Evolutionary conservation across 2,329 filamentous ascomycete genomes (phyloP), one percentile per base, ranked within the genome.

Genomic region (Parafenestella ontariensis): DNA sequence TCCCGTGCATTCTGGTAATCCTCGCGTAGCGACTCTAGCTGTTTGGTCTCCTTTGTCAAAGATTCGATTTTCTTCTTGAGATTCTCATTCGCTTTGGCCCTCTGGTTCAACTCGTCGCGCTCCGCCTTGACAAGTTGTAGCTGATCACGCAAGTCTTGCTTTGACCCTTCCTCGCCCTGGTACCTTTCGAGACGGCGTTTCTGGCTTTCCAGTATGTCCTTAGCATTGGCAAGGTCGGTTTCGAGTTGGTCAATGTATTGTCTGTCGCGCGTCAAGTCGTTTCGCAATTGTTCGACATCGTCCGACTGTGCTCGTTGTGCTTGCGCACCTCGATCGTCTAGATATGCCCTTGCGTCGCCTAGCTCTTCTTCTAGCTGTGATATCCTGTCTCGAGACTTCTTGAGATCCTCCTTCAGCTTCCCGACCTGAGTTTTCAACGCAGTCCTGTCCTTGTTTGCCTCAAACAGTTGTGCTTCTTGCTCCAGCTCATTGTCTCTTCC

Each of bases 11-110:
- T 64, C 54, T 79, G 78, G 26, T 82, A 70, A 51, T 82, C 79
- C 59, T 80, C 76, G 8, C 78, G 74, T 1, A 82, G 64, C 3
- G 72, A 66, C 18, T 77, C 75, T 23, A 78, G 72, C 10, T 70
- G 71, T 52, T 78, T 79, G 18, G 79, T 78, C 53, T 81, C 77
- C 46, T 82, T 79, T 37, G 80, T 78, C 37, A 83, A 65, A 3
- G 78, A 72, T 56, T 82, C 79, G 26, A 83, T 82, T 70, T 83
- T 83, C 74, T 82, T 82, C 64, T 79, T 81, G 20, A 83, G 75
- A 52, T 83, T 83, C 61, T 83, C 81, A 52, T 81, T 82, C 20
- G 79, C 79, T 54, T 81, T 81, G 23, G 78, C 74, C 55, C 79
- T 81, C 54, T 81, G 79, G 28, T 68, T 72, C 20, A 82, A 70